A percentile compares a stretch with the other conserved stretches of the same genome.
phyloP scores from a whole-genome alignment of 2,329 filamentous ascomycete species.

The Monosporascus sp. region DNA sequence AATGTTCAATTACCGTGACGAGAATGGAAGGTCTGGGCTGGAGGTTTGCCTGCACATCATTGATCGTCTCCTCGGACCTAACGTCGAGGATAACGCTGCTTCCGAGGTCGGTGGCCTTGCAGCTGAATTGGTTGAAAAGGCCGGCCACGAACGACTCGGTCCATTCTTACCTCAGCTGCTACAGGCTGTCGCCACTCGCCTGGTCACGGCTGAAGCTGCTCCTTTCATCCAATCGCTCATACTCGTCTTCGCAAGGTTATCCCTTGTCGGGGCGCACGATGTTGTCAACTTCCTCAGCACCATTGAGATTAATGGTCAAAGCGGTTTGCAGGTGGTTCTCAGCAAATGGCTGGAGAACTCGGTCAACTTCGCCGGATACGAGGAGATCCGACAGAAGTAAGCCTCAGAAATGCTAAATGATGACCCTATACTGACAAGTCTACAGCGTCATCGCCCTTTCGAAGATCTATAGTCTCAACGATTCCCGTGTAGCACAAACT shows the following conservation, averaged over 20 bases:
- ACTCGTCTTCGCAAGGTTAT: slow-evolving; percentile 87
- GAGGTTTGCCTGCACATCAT: slow-evolving; percentile 89
- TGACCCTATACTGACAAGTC: slow-evolving; percentile 24
- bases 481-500: slow-evolving; percentile 71
- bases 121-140: slow-evolving; percentile 91
- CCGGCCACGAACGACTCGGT: slow-evolving; percentile 83
- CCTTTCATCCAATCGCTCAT: slow-evolving; percentile 95
- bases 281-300: slow-evolving; percentile 88
- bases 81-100: slow-evolving; percentile 87
- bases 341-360: slow-evolving; percentile 97
- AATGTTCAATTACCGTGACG: slow-evolving; percentile 80
- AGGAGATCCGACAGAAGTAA: slow-evolving; percentile 94
- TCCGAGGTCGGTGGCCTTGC: slow-evolving; percentile 95
- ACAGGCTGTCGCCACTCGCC: slow-evolving; percentile 77
- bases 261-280: slow-evolving; percentile 77
- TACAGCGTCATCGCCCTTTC: slow-evolving; percentile 82
- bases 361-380: slow-evolving; percentile 94
- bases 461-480: slow-evolving; percentile 83
- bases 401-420: slow-evolving; percentile 25
- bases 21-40: slow-evolving; percentile 72
- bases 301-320: slow-evolving; percentile 73
- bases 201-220: slow-evolving; percentile 77
- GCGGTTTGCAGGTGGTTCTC: slow-evolving; percentile 82
- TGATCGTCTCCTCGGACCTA: slow-evolving; percentile 77
- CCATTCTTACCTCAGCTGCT: slow-evolving; percentile 86